Percentiles rank a stretch among this genome's conserved stretches.
Evolutionary conservation across 345 rosid species (phyloP).

Genomic region (Psidium guajava): DNA sequence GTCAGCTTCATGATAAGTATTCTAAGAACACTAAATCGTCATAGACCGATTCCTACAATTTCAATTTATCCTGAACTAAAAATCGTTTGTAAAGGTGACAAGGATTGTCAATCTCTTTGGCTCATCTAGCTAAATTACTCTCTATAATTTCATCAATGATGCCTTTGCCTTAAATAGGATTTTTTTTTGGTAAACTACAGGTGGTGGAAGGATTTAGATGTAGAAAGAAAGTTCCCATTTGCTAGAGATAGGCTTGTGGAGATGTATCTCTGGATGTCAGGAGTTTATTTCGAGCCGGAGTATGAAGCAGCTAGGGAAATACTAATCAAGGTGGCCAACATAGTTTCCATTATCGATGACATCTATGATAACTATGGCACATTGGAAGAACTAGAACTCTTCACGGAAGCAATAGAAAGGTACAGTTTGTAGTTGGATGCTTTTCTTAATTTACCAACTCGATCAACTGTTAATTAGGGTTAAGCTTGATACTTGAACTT

Average conservation of each 20-base stretch:
- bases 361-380: neutral
- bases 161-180: neutral
- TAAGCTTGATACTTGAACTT: neutral
- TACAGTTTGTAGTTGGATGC: neutral
- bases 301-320: neutral
- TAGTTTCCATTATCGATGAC: neutral
- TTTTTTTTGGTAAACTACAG: neutral
- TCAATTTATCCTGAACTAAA: neutral
- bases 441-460: neutral
- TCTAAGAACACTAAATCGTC: neutral
- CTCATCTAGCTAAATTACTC: neutral
- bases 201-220: conserved; percentile 5
- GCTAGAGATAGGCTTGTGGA: conserved; percentile 3
- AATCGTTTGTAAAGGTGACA: neutral
- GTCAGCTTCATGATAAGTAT: neutral
- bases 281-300: neutral
- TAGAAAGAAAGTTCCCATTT: neutral
- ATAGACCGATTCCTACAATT: neutral
- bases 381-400: neutral
- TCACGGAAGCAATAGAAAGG: neutral
- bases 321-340: neutral
- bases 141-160: neutral
- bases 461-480: neutral
- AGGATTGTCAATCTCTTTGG: neutral
- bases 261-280: neutral